Evolutionary conservation across 2,329 filamentous ascomycete genomes (phyloP), one percentile per base, ranked within the genome.

Genomic region (Penicillium sp.): DNA sequence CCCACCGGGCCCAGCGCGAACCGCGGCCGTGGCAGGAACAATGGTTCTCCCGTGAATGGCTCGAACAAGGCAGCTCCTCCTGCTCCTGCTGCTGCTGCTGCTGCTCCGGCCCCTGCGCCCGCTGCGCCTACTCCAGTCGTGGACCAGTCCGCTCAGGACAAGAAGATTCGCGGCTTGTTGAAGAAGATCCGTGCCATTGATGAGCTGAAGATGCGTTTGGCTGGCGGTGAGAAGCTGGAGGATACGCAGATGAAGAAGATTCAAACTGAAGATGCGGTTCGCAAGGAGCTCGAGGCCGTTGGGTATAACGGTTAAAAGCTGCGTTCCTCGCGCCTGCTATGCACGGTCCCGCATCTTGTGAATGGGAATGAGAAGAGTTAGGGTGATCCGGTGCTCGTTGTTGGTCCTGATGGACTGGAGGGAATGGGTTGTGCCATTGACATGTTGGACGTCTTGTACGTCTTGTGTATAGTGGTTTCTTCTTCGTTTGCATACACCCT

Each of bases 181-280:
- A 99, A 99, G 86, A 99, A 99, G 85, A 90, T 99, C 63, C 88
- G 95, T 20, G 95, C 95, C 11, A 99, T 99, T 73, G 95, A 99
- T 74, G 95, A 99, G 75, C 81, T 99, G 62, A 96, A 98, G 83
- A 97, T 98, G 93, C 88, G 95, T 58, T 88, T 93, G 67, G 95
- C 94, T 2, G 89, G 90, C 37, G 94, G 94, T 5, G 95, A 99
- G 83, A 98, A 97, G 83, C 81, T 99, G 61, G 95, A 99, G 80
- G 94, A 97, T 73, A 99, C 95, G 35, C 95, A 99, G 81, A 88
- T 99, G 78, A 96, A 96, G 84, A 99, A 99, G 85, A 99, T 99
- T 69, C 86, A 87, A 57, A 98, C 92, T 22, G 96, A 98, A 81
- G 82, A 88, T 51, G 79, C 85, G 15, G 94, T 99, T 59, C 83